Conservation (phyloP, 2,329 filamentous ascomycete genomes). For the Didymella segeticola region DNA sequence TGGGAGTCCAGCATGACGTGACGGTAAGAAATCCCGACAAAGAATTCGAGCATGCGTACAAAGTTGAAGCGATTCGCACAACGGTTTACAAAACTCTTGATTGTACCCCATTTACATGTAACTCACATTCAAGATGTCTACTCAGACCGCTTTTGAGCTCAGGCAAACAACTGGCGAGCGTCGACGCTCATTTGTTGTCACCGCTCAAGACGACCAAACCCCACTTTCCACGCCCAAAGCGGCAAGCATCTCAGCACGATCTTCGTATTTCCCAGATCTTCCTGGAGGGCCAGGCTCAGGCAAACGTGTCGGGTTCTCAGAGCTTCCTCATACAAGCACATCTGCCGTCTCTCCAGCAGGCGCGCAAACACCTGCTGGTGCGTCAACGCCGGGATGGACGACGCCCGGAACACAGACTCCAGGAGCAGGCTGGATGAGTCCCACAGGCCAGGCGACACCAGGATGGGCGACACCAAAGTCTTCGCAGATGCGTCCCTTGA, state of each 20-base stretch:
- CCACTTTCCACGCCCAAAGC: slow-evolving; percentile 12
- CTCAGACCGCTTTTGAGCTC: slow-evolving; percentile 9
- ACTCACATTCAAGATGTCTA: slow-evolving; percentile 2
- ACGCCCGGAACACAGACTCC: slow-evolving; percentile 13
- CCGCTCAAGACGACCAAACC: slow-evolving; percentile 1
- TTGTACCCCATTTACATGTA: too few relatives aligned
- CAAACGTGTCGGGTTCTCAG: slow-evolving; percentile 8
- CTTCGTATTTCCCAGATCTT: slow-evolving; percentile 14
- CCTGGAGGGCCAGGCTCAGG: not conserved
- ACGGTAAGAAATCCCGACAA: slow-evolving; percentile 1
- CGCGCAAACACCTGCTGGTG: slow-evolving; percentile 11
- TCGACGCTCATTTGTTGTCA: slow-evolving; percentile 8
- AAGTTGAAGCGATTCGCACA: not conserved
- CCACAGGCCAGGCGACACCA: slow-evolving; percentile 10
- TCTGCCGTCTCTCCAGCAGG: slow-evolving; percentile 7
- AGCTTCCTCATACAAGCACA: slow-evolving; percentile 3
- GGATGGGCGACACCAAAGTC: slow-evolving; percentile 17
- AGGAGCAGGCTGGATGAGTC: slow-evolving; percentile 11
- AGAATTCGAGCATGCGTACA: not conserved
- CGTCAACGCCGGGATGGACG: slow-evolving; percentile 15
- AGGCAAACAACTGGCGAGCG: slow-evolving; percentile 1
- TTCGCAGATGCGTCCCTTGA: slow-evolving; percentile 11
- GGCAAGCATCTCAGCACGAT: slow-evolving; percentile 15
- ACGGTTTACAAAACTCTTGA: not conserved
- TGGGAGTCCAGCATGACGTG: slow-evolving; percentile 3